Conservation (phyloP, 805 yeast species). For the Starmerella floris region DNA sequence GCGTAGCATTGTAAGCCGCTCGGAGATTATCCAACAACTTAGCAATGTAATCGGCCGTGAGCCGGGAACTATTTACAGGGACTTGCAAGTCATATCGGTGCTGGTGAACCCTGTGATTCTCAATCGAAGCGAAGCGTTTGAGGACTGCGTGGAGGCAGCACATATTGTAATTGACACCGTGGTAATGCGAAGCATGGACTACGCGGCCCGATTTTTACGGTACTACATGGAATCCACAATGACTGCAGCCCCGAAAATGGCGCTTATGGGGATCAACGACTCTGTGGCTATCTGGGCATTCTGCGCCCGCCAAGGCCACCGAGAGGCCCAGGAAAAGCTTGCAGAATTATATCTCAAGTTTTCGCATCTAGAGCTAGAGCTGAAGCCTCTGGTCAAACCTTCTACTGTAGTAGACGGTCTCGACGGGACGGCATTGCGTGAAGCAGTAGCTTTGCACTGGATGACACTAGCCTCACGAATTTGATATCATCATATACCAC, state of each 20-base stretch:
- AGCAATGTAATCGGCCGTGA: slow-evolving; percentile 23
- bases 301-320: slow-evolving; percentile 22
- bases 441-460: slow-evolving; percentile 21
- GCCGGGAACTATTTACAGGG: slow-evolving; percentile 26
- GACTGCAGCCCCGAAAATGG: slow-evolving; percentile 16
- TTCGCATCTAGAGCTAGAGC: slow-evolving; percentile 17
- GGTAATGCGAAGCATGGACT: slow-evolving; percentile 20
- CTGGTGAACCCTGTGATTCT: slow-evolving; percentile 24
- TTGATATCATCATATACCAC: not conserved
- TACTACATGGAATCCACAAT: slow-evolving; percentile 20
- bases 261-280: slow-evolving; percentile 22
- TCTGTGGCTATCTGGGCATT: slow-evolving; percentile 22
- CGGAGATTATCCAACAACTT: slow-evolving; percentile 27
- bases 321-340: slow-evolving; percentile 20
- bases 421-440: slow-evolving; percentile 13
- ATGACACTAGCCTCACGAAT: slow-evolving; percentile 13
- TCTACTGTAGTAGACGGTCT: slow-evolving; percentile 17
- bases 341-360: slow-evolving; percentile 21
- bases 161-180: slow-evolving; percentile 18
- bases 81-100: slow-evolving; percentile 27
- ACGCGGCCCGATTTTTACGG: slow-evolving; percentile 21
- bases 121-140: slow-evolving; percentile 27
- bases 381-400: slow-evolving; percentile 20
- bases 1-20: slow-evolving; percentile 17
- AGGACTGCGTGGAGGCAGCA: slow-evolving; percentile 29